These are phyloP conservation scores for Pestalotiopsis sp. DNA, from an alignment of 2,329 filamentous ascomycete species.

Conservation along the genomic window DNA sequence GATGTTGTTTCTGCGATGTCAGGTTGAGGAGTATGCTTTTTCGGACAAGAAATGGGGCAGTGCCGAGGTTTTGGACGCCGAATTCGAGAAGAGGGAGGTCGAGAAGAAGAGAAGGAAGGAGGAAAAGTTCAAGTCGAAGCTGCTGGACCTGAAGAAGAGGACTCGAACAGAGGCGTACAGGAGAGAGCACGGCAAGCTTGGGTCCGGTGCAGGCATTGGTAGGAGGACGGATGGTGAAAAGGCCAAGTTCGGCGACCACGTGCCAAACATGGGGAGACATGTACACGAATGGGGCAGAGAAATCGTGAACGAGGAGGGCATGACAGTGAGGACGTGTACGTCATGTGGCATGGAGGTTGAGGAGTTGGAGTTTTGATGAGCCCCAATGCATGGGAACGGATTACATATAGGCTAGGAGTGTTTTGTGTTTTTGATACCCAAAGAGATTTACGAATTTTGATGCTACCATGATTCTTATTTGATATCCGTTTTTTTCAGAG, in stretches of 20 bases:
- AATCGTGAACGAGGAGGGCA: constrained; percentile 69
- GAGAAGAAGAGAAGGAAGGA: constrained; percentile 87
- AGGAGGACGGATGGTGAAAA: constrained; percentile 39
- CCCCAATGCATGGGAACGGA: neutral
- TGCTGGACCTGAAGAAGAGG: constrained; percentile 88
- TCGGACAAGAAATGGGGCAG: constrained; percentile 84
- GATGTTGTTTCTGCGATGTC: constrained; percentile 93
- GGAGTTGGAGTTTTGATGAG: constrained; percentile 62
- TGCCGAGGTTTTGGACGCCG: constrained; percentile 78
- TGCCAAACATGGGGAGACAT: constrained; percentile 70
- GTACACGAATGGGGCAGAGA: constrained; percentile 83
- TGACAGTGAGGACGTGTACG: constrained; percentile 78
- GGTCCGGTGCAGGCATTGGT: constrained; percentile 41
- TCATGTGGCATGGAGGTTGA: constrained; percentile 80
- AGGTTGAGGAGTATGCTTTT: constrained; percentile 93
- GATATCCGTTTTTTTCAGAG: neutral
- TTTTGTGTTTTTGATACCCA: neutral
- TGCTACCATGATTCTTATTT: neutral
- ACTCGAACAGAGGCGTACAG: constrained; percentile 90
- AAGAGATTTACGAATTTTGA: neutral
- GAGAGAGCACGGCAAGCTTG: constrained; percentile 60
- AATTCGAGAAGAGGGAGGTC: constrained; percentile 76
- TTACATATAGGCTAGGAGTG: neutral
- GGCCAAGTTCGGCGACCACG: constrained; percentile 72
- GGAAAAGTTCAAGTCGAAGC: constrained; percentile 85